Evolutionary conservation across 2,329 filamentous ascomycete genomes (phyloP), one percentile per base, ranked within the genome.

Genomic region (Colletotrichum abscissum): DNA sequence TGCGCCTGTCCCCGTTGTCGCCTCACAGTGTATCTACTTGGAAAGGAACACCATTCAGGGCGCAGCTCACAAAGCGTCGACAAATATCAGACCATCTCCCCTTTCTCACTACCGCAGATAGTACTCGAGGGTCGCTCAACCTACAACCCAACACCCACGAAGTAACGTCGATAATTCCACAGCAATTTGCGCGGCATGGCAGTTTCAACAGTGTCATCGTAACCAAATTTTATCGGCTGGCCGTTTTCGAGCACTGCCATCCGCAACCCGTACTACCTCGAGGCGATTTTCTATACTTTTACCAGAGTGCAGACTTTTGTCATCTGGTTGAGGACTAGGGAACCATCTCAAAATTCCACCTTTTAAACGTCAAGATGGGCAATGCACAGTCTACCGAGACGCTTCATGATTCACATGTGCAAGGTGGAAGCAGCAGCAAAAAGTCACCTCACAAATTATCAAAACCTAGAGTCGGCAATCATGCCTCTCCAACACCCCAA

Each of bases 311-410:
- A 30, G 24, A 22, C 16, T 33, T 19, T 46, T 42, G 55, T 60
- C 5, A 66, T 22, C 46, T 30, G 56, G 67, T 49, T 26, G 46
- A 57, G 28, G 52, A 16, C 24, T 35, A 62, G 28, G 26, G 26
- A 38, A n/a, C 6, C 4, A 57, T 35, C 57, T 35, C 55, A 42
- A 49, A 22, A 73, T 76, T 74, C 57, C 54, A 70, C 69, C 74
- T 63, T 22, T 12, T 19, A 1, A 12, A 69, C 65, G 62, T 73
- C 78, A 81, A 69, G 76, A 90, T 90, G 88, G 88, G 88, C 67
- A 89, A 89, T 78, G 80, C 82, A 58, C 80, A 85, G 69, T 90
- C 87, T 57, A 79, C 83, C 76, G 85, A 87, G 79, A 82, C 82
- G 78, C 80, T 16, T 24, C 59, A 67, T 16, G 16, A 70, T 16